Evolutionary conservation across 805 yeast species (phyloP), one percentile per base, ranked within the genome.

Genomic region (Candida takata): DNA sequence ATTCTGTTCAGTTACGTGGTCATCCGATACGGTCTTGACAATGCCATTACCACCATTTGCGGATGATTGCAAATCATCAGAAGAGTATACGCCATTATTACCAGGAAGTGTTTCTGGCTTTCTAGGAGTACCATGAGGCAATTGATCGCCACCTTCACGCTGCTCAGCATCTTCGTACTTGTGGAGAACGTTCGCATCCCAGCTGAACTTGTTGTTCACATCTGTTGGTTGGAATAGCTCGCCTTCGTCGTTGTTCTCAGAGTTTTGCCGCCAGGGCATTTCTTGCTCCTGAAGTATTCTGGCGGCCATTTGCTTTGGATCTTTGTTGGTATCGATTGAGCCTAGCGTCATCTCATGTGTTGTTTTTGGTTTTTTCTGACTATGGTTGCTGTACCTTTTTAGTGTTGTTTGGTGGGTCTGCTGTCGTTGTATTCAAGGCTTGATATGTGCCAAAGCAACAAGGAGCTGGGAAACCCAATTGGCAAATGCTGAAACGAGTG

Each of bases 191-290:
- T 40, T 41, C 8, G 43, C 35, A 2, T 17, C 16, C 40, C 38
- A 40, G 15, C 30, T 33, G 26, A 43, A 36, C 36, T 34, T 36
- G 35, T 43, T 43, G 29, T 32, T 27, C 30, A 43, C 35, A 21
- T 33, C 31, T 28, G 30, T 40, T 1, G 47, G 44, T 31, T 38
- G 26, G 40, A 40, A 43, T 20, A 43, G 28, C 3, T 31, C 47
- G n/a, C 44, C 44, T 8, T 37, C 33, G 11, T 17, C 34, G 11
- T 33, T 33, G 23, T 20, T 20, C 23, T 20, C 23, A 7, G 9
- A 8, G 23, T 10, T 7, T 10, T 20, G 7, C 23, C 9, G 23
- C 9, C 10, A 7, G 9, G 23, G 9, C 23, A 8, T 20, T 7
- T 10, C 9, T 10, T 20, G 23, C 7, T 7, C 23, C 7, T 20